Evolutionary conservation across 495 filamentous ascomycete species (phyloP), one percentile per base, ranked within the genome.

Genomic region (Penicillium alfredii): DNA sequence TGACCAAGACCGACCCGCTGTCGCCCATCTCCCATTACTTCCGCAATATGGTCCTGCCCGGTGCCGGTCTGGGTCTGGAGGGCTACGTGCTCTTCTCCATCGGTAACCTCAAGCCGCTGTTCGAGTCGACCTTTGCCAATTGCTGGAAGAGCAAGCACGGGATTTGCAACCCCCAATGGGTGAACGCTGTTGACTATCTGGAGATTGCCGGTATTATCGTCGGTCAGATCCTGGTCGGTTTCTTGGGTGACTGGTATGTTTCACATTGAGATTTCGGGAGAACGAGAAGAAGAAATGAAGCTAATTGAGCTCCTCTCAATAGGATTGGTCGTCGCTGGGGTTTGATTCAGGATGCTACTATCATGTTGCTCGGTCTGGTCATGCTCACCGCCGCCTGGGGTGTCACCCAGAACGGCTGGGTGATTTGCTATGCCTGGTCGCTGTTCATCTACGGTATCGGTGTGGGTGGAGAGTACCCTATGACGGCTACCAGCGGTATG

Each of bases 21-120:
- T 82, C 78, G 30, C 87, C 87, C 0, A 30, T 94, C 17, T 71
- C 71, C n/a, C 88, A 77, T 66, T 94, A 94, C 53, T 80, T 88
- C 60, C 74, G 74, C 48, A 92, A 93, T 55, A 86, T 87, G 66
- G 80, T 95, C 26, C 71, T 95, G 22, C 88, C 87, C 30, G 88
- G 88, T 61, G 85, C 85, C 44, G 88, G 88, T 61, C 73, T 95
- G 17, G 78, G 84, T 50, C 72, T 95, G 13, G 88, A 95, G 72
- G 87, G 78, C 52, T 94, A 94, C 62, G 87, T 94, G 24, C 75
- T 95, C 19, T 95, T 95, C 75, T 93, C 87, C 37, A 94, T 95
- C 45, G 88, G 88, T 51, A 93, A 90, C 59, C 56, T 94, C 37
- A 77, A 77, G 49, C 83, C 88, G 3, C 68, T 95, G 4, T 86